phyloP scores from a whole-genome alignment of 1,139 yeast species.

The Candida pseudocylindracea region DNA sequence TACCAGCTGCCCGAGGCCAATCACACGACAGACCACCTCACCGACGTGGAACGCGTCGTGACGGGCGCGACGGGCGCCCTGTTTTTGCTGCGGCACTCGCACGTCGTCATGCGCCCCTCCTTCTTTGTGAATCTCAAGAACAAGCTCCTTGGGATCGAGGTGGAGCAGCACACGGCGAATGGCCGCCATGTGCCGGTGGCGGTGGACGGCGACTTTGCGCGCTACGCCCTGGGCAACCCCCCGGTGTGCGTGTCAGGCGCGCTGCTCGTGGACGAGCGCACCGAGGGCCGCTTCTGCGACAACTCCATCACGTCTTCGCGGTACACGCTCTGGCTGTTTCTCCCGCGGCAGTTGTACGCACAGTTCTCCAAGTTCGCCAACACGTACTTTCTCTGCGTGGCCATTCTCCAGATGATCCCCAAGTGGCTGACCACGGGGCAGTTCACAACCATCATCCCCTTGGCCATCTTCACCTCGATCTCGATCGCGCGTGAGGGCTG shows the following conservation, averaged over 20 bases:
- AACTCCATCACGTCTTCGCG: constrained; percentile 74
- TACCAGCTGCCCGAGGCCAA: too few relatives aligned
- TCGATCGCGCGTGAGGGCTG: constrained; percentile 85
- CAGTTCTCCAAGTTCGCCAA: constrained; percentile 90
- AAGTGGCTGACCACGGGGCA: constrained; percentile 96
- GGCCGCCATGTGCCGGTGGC: background rate
- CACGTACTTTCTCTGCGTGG: constrained; percentile 63
- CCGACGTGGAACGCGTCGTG: too few relatives aligned
- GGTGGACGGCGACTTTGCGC: background rate
- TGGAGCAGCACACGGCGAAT: background rate
- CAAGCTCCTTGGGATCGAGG: constrained; percentile 1
- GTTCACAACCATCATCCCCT: constrained; percentile 83
- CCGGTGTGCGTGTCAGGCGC: background rate
- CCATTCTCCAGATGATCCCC: constrained; percentile 89
- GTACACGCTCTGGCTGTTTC: constrained; percentile 57
- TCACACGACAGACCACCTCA: too few relatives aligned
- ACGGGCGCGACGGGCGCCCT: too few relatives aligned
- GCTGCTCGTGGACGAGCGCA: constrained; percentile 36
- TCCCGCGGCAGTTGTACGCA: constrained; percentile 75
- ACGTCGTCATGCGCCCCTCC: too few relatives aligned
- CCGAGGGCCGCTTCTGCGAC: constrained; percentile 33
- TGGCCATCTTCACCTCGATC: constrained; percentile 68
- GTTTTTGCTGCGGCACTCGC: too few relatives aligned
- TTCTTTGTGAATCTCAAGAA: background rate
- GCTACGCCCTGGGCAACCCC: background rate